These are phyloP conservation scores for barley (Hordeum vulgare) DNA, from an alignment of 176 grass and related monocot species.

Conservation along the genomic window DNA sequence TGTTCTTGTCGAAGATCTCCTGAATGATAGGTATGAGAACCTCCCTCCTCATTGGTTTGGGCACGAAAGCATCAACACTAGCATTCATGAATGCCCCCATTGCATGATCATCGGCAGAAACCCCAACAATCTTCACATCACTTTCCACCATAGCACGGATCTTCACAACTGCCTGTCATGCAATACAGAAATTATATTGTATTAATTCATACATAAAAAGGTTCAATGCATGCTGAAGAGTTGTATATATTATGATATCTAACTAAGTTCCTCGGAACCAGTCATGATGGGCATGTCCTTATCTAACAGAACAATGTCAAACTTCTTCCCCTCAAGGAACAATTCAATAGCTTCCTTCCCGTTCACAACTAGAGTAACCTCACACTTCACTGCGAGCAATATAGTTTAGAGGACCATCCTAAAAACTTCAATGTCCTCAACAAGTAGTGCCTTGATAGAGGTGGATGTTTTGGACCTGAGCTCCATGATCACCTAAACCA, in stretches of 20 bases:
- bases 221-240: too few species aligned
- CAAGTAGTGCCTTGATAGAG: not conserved
- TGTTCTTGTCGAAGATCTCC: not conserved
- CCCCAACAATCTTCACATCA: constrained; percentile 22
- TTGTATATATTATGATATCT: not conserved
- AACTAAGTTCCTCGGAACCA: too few species aligned
- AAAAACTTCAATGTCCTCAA: constrained; percentile 8
- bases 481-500: not conserved
- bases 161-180: constrained; percentile 4
- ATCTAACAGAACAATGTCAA: too few species aligned
- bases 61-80: constrained; percentile 4
- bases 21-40: not conserved
- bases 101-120: not conserved
- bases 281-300: too few species aligned
- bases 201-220: not conserved
- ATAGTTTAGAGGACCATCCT: not conserved
- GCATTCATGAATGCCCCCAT: not conserved
- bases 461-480: not conserved
- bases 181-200: not conserved
- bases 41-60: not conserved
- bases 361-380: too few species aligned
- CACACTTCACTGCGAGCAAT: not conserved
- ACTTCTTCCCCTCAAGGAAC: too few species aligned
- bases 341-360: too few species aligned
- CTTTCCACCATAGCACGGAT: constrained; percentile 11